A percentile compares a stretch with the other conserved stretches of the same genome.
phyloP scores from a whole-genome alignment of 148 eudicot genomes.

The Rhododendron molle region DNA sequence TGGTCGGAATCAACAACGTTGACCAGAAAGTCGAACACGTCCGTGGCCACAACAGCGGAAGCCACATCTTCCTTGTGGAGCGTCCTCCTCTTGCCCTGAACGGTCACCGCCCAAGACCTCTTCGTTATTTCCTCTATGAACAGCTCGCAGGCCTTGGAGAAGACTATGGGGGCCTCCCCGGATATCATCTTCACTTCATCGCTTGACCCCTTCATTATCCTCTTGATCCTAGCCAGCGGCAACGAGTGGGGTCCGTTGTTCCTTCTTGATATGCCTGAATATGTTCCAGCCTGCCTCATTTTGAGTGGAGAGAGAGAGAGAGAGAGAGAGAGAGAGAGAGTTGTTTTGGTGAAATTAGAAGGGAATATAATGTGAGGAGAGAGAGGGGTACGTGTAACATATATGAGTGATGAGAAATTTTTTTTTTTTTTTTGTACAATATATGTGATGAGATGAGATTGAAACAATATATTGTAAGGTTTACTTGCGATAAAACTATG shows the following conservation, averaged over 20 bases:
- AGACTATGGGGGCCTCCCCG: conserved; percentile 47
- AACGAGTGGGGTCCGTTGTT: conserved; percentile 35
- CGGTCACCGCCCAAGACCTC: conserved; percentile 34
- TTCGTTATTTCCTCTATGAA: conserved; percentile 42
- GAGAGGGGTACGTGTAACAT: not conserved
- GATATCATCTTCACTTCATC: conserved; percentile 53
- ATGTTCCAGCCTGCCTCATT: conserved; percentile 48
- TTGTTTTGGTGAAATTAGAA: too few relatives aligned
- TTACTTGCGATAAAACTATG: too few relatives aligned
- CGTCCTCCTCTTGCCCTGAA: conserved; percentile 38
- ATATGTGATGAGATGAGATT: too few relatives aligned
- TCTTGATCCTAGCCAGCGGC: conserved; percentile 52
- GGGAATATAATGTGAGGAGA: not conserved
- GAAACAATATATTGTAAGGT: too few relatives aligned
- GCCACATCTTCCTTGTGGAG: conserved; percentile 46
- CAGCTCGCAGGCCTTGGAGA: conserved; percentile 44
- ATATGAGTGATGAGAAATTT: too few relatives aligned
- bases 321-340: not conserved
- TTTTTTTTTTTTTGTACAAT: too few relatives aligned
- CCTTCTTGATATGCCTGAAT: conserved; percentile 35
- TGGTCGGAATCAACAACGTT: conserved; percentile 18
- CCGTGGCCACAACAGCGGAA: conserved; percentile 39
- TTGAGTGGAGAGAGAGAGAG: not conserved
- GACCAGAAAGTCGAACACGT: conserved; percentile 40
- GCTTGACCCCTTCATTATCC: conserved; percentile 48